These are phyloP conservation scores for Diphasiastrum complanatum DNA, from an alignment of 83 land plant genomes.

Conservation along the genomic window DNA sequence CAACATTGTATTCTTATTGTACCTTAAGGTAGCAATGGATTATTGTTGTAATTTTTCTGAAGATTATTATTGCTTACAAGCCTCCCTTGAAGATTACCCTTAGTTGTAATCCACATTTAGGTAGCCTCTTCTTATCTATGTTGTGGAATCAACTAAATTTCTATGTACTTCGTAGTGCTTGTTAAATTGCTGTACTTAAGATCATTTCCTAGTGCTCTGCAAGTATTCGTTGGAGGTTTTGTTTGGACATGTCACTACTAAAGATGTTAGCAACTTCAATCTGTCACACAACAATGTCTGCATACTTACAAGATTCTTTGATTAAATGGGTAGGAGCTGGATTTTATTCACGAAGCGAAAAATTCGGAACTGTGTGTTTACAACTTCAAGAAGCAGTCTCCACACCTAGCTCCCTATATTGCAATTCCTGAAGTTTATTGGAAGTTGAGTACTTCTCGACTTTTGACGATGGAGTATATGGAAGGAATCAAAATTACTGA, in stretches of 20 bases:
- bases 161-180: neutral
- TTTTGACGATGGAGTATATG: conserved; percentile 89
- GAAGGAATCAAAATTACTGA: conserved; percentile 85
- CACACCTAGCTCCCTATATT: conserved; percentile 58
- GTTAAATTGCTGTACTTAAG: neutral
- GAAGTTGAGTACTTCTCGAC: conserved; percentile 64
- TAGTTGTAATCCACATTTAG: too few species aligned
- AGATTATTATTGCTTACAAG: too few species aligned
- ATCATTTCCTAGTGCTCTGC: neutral
- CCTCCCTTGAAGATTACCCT: too few species aligned
- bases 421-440: conserved; percentile 74
- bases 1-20: too few species aligned
- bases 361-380: conserved; percentile 66
- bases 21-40: too few species aligned
- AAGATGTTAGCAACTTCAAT: too few species aligned
- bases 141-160: too few species aligned
- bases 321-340: conserved; percentile 54
- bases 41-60: too few species aligned
- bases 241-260: too few species aligned
- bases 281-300: too few species aligned
- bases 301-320: neutral
- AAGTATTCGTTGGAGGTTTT: neutral
- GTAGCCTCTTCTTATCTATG: too few species aligned
- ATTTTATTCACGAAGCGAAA: conserved; percentile 73
- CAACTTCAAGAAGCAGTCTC: conserved; percentile 73